Evolutionary conservation across 768 basidiomycete species (phyloP), one percentile per base, ranked within the genome.

Genomic region (Lanmaoa rubissima): DNA sequence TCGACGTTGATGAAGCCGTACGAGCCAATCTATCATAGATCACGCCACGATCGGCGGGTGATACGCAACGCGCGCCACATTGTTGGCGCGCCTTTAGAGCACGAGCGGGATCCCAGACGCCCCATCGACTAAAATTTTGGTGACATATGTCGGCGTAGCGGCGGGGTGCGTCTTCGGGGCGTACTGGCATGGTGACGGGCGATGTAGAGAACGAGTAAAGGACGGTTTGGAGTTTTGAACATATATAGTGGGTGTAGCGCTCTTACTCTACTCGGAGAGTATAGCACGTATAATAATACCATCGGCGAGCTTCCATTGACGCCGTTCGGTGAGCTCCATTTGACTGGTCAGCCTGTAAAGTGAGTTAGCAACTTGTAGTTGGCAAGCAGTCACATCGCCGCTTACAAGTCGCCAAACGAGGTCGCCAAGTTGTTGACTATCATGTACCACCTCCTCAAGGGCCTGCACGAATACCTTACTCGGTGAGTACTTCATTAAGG

Each of bases 361-460:
- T 40, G 40, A 5, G 40, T 19, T 41, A 11, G 40, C 11, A 19
- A 10, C n/a, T n/a, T n/a, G 11, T 5, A 4, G 35, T n/a, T 24
- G 21, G 21, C 21, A 24, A 24, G 21, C 21, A 24, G 1, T 24
- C 21, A 24, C 38, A 39, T 39, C 3, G n/a, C 39, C 39, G n/a
- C n/a, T 40, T 40, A n/a, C n/a, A 39, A 39, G 26, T 28, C 26
- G 26, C 26, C 6, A 28, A 28, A 28, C 26, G 26, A 28, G 41
- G 41, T 24, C 21, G 40, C 40, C 19, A 8, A 11, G 28, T 21
- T 4, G 17, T 31, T 17, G 35, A 38, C 35, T 10, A 24, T 24
- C 21, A 96, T 97, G 95, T 98, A 96, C 74, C 93, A 97, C 73
- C 82, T 98, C 36, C 81, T 98, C 69, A 92, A 91, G 66, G 95